Conservation (phyloP, 352 stramenopile species). For the Phytopythium oedochilum region DNA sequence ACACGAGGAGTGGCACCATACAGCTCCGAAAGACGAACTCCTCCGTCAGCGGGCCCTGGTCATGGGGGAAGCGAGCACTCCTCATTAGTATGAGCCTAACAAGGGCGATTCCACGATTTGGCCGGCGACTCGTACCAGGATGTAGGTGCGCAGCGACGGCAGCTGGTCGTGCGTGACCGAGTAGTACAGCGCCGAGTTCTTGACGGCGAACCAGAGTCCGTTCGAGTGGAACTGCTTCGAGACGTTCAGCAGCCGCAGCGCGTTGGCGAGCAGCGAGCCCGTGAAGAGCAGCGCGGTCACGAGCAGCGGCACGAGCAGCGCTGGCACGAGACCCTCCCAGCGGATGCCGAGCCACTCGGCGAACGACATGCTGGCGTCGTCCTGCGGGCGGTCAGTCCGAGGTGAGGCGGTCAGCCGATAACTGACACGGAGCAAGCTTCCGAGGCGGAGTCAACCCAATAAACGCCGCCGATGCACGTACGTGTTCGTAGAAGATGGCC, state of each 20-base stretch:
- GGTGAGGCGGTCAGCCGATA: background rate
- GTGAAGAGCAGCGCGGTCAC: constrained; percentile 75
- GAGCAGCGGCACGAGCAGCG: constrained; percentile 55
- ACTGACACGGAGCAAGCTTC: background rate
- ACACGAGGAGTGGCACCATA: constrained; percentile 90
- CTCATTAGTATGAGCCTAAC: constrained; percentile 3
- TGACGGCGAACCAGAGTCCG: constrained; percentile 71
- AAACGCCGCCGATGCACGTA: constrained; percentile 15
- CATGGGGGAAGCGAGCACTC: background rate
- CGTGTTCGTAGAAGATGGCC: constrained; percentile 79
- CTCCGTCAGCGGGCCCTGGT: constrained; percentile 89
- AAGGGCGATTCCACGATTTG: too few species aligned
- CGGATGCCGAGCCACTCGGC: constrained; percentile 82
- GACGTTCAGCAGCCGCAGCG: constrained; percentile 65
- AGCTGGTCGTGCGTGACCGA: constrained; percentile 66
- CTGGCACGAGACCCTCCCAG: constrained; percentile 45
- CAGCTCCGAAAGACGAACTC: constrained; percentile 96
- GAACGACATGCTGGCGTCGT: constrained; percentile 77
- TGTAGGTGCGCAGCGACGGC: constrained; percentile 77
- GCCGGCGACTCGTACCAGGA: constrained; percentile 72
- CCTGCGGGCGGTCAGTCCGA: constrained; percentile 20
- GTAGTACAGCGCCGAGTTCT: constrained; percentile 81
- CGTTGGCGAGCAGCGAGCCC: constrained; percentile 70
- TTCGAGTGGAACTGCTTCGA: constrained; percentile 75
- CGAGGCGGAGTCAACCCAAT: background rate